Evolutionary conservation across 2,329 filamentous ascomycete species (phyloP).

Genomic region (Zymoseptoria ardabiliae): DNA sequence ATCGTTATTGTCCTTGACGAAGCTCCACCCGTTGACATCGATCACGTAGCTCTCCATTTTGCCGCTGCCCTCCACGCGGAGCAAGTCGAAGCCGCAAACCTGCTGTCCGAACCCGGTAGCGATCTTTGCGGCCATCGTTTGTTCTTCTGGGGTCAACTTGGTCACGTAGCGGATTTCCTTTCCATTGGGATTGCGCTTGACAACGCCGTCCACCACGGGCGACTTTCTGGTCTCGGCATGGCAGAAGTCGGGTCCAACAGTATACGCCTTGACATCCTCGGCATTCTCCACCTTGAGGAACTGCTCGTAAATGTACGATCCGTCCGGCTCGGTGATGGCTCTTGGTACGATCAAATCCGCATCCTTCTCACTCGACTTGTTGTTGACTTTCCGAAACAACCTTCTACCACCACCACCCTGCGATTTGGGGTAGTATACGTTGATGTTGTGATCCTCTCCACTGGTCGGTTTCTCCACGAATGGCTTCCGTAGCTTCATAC

Average conservation of each 20-base stretch:
- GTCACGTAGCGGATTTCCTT: conserved; percentile 97
- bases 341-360: conserved; percentile 67
- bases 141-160: conserved; percentile 69
- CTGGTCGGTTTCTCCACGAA: conserved; percentile 99
- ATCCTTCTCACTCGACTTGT: conserved; percentile 96
- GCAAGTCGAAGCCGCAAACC: conserved; percentile 90
- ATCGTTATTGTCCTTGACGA: conserved; percentile 98
- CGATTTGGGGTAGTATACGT: conserved; percentile 89
- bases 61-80: conserved; percentile 59
- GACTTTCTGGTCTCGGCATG: conserved; percentile 97
- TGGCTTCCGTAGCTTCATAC: conserved; percentile 72
- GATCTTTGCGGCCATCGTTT: conserved; percentile 80
- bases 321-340: conserved; percentile 68
- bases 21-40: conserved; percentile 98
- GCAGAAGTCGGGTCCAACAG: conserved; percentile 85
- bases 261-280: conserved; percentile 98
- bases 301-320: conserved; percentile 94
- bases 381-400: conserved; percentile 93
- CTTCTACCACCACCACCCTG: conserved; percentile 83
- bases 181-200: conserved; percentile 91
- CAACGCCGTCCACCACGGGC: conserved; percentile 90
- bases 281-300: conserved; percentile 95
- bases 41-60: conserved; percentile 82
- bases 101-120: conserved; percentile 86
- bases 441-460: conserved; percentile 96